Conservation (phyloP, 2,329 filamentous ascomycete species). For the Capronia epimyces region DNA sequence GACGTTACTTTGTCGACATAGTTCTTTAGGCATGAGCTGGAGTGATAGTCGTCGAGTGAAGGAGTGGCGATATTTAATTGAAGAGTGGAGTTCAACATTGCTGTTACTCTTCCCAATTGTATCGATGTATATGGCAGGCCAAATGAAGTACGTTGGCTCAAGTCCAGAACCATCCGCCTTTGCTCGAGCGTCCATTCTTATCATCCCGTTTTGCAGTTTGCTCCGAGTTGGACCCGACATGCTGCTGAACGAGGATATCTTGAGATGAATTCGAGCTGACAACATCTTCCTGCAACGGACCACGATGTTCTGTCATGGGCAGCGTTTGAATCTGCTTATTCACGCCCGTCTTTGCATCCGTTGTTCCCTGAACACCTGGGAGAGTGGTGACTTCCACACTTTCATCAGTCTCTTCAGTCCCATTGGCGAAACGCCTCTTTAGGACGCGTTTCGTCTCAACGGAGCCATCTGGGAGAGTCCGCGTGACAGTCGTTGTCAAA, state of each 20-base stretch:
- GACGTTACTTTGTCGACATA: no score
- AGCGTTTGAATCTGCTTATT: slow-evolving; percentile 15
- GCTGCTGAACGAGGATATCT: not conserved
- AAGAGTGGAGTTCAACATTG: not conserved
- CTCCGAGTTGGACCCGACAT: not conserved
- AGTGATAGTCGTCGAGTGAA: not conserved
- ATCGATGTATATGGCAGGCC: not conserved
- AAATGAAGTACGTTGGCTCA: not conserved
- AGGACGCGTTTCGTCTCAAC: slow-evolving; percentile 53
- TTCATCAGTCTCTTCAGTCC: slow-evolving; percentile 54
- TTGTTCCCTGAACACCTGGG: not conserved
- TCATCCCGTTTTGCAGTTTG: not conserved
- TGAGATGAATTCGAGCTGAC: not conserved
- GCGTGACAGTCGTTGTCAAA: slow-evolving; percentile 53
- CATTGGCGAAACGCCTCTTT: slow-evolving; percentile 56
- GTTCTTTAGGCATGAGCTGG: no score
- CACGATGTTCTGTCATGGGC: not conserved
- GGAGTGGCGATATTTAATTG: not conserved
- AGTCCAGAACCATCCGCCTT: slow-evolving; percentile 24
- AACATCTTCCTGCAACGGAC: not conserved
- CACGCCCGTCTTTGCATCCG: not conserved
- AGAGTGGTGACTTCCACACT: slow-evolving; percentile 31
- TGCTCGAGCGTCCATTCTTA: not conserved
- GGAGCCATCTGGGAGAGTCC: slow-evolving; percentile 52
- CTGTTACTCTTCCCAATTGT: not conserved